These are phyloP conservation scores for Eucalyptus globulus DNA, from an alignment of 345 rosid species.

Conservation along the genomic window DNA sequence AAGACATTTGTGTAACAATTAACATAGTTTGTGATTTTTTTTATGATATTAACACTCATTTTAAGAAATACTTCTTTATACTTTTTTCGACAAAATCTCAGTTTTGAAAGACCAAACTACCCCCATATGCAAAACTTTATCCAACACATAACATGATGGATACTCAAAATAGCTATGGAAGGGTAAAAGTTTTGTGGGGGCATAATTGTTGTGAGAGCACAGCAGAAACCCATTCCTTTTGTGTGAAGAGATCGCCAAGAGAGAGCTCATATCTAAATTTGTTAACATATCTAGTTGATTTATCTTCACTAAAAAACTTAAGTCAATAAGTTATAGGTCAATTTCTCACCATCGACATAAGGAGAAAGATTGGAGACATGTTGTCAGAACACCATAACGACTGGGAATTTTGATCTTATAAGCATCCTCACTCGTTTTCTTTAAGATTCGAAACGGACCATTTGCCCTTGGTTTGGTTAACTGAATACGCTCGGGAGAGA, in stretches of 20 bases:
- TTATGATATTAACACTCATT: not conserved
- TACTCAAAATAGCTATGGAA: not conserved
- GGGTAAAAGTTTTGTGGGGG: not conserved
- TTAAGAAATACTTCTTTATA: no score
- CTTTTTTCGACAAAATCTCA: not conserved
- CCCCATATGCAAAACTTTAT: not conserved
- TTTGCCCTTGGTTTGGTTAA: not conserved
- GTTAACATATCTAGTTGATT: no score
- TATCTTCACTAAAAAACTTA: no score
- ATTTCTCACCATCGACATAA: not conserved
- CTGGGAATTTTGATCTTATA: not conserved
- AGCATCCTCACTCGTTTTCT: not conserved
- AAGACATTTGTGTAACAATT: no score
- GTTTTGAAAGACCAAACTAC: not conserved
- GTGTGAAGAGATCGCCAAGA: no score
- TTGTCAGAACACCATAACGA: not conserved
- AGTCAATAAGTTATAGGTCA: no score
- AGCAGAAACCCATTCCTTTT: no score
- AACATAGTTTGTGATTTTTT: no score
- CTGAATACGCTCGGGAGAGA: not conserved
- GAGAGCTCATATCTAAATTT: fast-evolving
- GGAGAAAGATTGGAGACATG: not conserved
- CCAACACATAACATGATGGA: not conserved
- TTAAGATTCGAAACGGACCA: not conserved
- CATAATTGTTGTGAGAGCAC: no score